Conservation (phyloP, 352 stramenopile species). For the Phytophthora multivora region DNA sequence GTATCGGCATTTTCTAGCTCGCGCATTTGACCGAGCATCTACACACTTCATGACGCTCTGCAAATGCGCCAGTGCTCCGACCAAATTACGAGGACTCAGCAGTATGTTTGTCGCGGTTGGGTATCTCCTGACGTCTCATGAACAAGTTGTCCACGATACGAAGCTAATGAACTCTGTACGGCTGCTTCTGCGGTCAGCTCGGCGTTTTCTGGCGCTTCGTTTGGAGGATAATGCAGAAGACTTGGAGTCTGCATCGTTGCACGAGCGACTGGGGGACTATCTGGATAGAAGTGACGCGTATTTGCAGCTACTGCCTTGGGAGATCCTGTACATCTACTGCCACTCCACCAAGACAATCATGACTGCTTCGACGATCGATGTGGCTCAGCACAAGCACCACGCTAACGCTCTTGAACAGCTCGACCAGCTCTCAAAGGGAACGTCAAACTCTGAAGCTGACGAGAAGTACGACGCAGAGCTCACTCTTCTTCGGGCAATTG, state of each 20-base stretch:
- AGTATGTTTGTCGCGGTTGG: conserved; percentile 45
- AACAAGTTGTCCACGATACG: conserved; percentile 4
- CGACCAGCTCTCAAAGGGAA: conserved; percentile 5
- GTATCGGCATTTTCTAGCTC: conserved; percentile 31
- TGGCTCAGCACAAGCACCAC: conserved; percentile 12
- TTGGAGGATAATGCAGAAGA: conserved; percentile 27
- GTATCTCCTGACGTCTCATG: conserved; percentile 28
- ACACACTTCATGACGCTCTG: conserved; percentile 42
- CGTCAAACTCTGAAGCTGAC: not conserved
- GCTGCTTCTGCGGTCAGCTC: conserved; percentile 44
- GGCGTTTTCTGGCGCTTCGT: conserved; percentile 34
- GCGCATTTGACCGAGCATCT: conserved; percentile 33
- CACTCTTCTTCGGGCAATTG: conserved; percentile 36
- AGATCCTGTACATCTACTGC: conserved; percentile 48
- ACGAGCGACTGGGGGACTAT: conserved; percentile 33
- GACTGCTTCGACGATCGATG: not conserved
- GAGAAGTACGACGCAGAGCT: conserved; percentile 30
- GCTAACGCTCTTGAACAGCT: conserved; percentile 18
- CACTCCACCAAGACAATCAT: conserved; percentile 23
- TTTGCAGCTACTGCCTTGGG: conserved; percentile 38
- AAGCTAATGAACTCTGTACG: conserved; percentile 41
- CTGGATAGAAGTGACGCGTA: conserved; percentile 34
- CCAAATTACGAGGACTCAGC: conserved; percentile 44
- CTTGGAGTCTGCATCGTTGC: conserved; percentile 32
- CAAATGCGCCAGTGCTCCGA: conserved; percentile 39